Conservation (phyloP, 2,329 filamentous ascomycete genomes). For the Metarhizium guizhouense region DNA sequence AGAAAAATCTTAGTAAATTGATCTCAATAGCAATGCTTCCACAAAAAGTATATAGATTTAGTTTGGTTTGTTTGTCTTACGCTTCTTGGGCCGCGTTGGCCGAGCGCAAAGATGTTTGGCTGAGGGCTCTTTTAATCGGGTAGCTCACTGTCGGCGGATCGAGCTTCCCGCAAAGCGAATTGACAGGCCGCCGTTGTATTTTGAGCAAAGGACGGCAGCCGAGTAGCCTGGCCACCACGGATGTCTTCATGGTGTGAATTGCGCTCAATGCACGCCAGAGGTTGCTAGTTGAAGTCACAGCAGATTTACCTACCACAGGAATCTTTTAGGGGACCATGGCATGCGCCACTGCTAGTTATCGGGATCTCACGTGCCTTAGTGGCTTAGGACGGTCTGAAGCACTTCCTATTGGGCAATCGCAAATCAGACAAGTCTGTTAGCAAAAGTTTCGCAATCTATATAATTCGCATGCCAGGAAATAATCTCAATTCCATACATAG, state of each 20-base stretch:
- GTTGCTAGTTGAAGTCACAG: not conserved
- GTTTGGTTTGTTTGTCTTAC: slow-evolving; percentile 16
- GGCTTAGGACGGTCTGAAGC: not conserved
- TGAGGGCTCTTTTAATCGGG: slow-evolving; percentile 16
- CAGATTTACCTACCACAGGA: slow-evolving; percentile 6
- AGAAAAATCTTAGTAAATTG: not conserved
- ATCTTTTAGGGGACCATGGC: slow-evolving; percentile 14
- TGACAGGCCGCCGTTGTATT: slow-evolving; percentile 8
- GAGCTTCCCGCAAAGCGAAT: slow-evolving; percentile 11
- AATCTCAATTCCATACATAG: too few relatives aligned
- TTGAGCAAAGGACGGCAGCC: slow-evolving; percentile 27
- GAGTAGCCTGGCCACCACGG: slow-evolving; percentile 31
- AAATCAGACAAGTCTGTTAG: too few relatives aligned
- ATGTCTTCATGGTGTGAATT: slow-evolving; percentile 28
- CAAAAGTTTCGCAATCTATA: too few relatives aligned
- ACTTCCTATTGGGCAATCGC: not conserved
- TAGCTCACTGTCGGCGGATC: not conserved
- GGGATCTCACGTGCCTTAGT: not conserved
- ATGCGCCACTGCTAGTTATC: not conserved
- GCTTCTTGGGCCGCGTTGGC: slow-evolving; percentile 32
- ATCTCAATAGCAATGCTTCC: not conserved
- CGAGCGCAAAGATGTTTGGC: slow-evolving; percentile 19
- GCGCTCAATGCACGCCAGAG: not conserved
- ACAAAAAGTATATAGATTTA: not conserved
- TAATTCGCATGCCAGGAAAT: not conserved